Evolutionary conservation across 164 flowering plant species (phyloP), one percentile per base, ranked within the genome.

Genomic region (Buxus sempervirens): DNA sequence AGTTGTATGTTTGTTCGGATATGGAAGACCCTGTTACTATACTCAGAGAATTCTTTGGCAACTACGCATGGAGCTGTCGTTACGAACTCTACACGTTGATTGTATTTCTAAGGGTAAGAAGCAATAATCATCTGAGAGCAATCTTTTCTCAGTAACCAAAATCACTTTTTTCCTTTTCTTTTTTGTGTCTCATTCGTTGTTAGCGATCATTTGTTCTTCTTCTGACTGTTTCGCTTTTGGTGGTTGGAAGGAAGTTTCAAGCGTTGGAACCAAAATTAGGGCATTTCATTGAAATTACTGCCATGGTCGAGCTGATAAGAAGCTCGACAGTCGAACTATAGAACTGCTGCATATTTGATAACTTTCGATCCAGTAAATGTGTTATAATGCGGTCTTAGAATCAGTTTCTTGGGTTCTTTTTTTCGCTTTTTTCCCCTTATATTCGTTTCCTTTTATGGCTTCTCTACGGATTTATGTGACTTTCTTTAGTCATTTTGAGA

Each of bases 41-140:
- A 54, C 19, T 24, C 36, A 26, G 58, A 51, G 38, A 3, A 32
- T 7, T 32, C 58, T n/a, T 20, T 53, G 26, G 58, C 27, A 64
- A 49, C 38, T 32, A 32, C 3, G 38, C 38, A 64, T 64, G 67
- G 67, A 54, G 67, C 67, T 64, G 58, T 51, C 67, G 5, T 42
- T 63, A 71, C 78, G 41, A 16, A 26, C 67, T 55, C 51, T 68
- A 8, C 45, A 65, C n/a, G 66, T 74, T 65, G 27, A 68, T 27
- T 66, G 75, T 23, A 58, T 67, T 57, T 54, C 71, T 61, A 69
- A 56, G 19, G 57, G 78, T 79, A 70, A 65, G 79, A 16, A 10
- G 12, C 24, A 8, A 25, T 25, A 15, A 45, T n/a, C 9, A 13
- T 49, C 66, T 63, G 19, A 6, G 2, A 15, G 19, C 63, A 32